phyloP scores from a whole-genome alignment of 306 rosid genomes.

The Vigna nakashimae region DNA sequence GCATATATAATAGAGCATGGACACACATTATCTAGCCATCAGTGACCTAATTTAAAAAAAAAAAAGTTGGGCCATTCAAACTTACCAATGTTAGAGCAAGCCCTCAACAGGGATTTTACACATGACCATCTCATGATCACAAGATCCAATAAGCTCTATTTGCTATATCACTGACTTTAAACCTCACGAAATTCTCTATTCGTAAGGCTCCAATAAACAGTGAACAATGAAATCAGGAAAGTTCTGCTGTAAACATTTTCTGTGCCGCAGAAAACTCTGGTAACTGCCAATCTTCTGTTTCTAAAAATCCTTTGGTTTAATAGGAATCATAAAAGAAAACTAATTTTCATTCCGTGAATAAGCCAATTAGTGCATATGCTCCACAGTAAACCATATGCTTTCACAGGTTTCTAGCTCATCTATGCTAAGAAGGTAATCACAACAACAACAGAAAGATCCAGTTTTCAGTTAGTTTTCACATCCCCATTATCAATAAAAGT shows the following conservation, averaged over 20 bases:
- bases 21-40: constrained; percentile 34
- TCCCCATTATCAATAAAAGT: not conserved
- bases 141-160: constrained; percentile 47
- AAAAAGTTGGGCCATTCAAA: constrained; percentile 15
- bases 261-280: constrained; percentile 5
- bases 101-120: constrained; percentile 34
- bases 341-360: constrained; percentile 16
- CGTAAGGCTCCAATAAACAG: constrained; percentile 53
- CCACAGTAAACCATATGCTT: constrained; percentile 12
- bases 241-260: constrained; percentile 17
- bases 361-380: not conserved
- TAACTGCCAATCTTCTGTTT: constrained; percentile 7
- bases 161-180: constrained; percentile 58
- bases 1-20: constrained; percentile 13
- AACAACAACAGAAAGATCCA: constrained; percentile 2
- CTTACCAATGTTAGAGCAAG: constrained; percentile 47
- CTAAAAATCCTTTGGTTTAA: constrained; percentile 12
- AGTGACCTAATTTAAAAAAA: constrained; percentile 7
- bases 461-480: constrained; percentile 1
- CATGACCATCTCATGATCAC: constrained; percentile 49
- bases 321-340: not conserved
- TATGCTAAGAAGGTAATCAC: constrained; percentile 29
- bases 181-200: constrained; percentile 49
- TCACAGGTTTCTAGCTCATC: not conserved
- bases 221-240: constrained; percentile 41